Base-by-base conservation (phyloP, 1,139 yeast genomes). In the Kurtzmaniella quercitrusa region DNA sequence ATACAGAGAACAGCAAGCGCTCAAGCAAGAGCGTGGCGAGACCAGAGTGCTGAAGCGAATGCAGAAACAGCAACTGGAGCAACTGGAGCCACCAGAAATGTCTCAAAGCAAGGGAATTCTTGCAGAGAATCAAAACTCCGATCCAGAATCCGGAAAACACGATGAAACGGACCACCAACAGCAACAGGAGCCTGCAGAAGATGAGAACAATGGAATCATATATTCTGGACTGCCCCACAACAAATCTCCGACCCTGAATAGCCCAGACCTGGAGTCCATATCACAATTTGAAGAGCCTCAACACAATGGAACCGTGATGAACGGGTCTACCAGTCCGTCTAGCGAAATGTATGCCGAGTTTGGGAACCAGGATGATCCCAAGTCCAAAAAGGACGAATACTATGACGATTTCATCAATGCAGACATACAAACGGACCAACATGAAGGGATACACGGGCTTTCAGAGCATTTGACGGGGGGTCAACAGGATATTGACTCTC, bases 1-100 rank as follows among this genome's bases (percentile, higher is more conserved):
- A 57, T 82, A 81, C 56, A 63, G 89, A 46, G 74, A 72, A 60
- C 89, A 84, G 55, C 91, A 85, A 54, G 86, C 87, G 2, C 55
- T 81, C 50, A 76, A 74, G 55, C 84, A 82, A 53, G 85, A 79
- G 52, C 63, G 82, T 46, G 80, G 82, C 2, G 84, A 80, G 48
- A 57, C 73, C 7, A 66, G 76, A 23, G 21, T 21, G 2, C 37
- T 33, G 34, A 33, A 16, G 21, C 33, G 27, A 33, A 39, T 25
- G 34, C 34, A 24, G 24, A 24, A 37, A 24, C 39, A 25, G 15
- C n/a, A 29, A 29, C 34, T 11, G 15, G 15, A 29, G 8, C 34
- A 29, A 12, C 15, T n/a, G 39, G 25, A 15, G 3, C 36, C 12
- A 15, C 18, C 10, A 33, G 29, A 17, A 24, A 5, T 16, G 17